Evolutionary conservation across 164 flowering plant species (phyloP), one percentile per base, ranked within the genome.

Genomic region (Aristolochia contorta): DNA sequence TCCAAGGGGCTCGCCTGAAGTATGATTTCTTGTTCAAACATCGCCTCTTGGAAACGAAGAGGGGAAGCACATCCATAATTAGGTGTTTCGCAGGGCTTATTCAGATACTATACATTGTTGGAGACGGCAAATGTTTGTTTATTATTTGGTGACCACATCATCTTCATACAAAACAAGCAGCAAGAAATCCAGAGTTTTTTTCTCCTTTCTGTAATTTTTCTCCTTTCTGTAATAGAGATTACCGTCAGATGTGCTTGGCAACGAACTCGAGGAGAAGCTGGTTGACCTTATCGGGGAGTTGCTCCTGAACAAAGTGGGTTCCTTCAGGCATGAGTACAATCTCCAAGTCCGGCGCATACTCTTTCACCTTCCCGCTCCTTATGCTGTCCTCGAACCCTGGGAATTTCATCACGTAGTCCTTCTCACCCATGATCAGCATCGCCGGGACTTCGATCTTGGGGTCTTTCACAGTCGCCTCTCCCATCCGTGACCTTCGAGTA

Each of bases 261-360:
- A 77, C 74, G 67, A 81, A 81, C 62, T 57, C 21, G 50, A 73
- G 33, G 55, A 80, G 52, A 10, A 71, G 67, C 62, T 64, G 57
- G 57, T 79, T 79, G 48, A 79, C 75, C 45, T 72, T 53, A 20
- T 81, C 79, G 0, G 83, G 82, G 27, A 74, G 60, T 62, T 81
- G 83, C 65, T 81, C 85, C 20, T 77, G 85, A 57, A 79, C 63
- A 16, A 79, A 79, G 66, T 81, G 85, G 23, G 57, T 57, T 62
- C 85, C 88, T 57, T 76, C 79, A 0, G 79, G 71, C 49, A 77
- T 9, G 54, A 46, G 69, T 20, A 45, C 47, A 30, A 72, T 71
- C 48, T 83, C 84, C 72, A 77, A 60, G 64, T 79, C 71, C 23
- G 82, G 77, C 6, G 75, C 77, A 63, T 53, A 62, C 2, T 80